Conservation (phyloP, 306 rosid genomes). For the Purshia tridentata region DNA sequence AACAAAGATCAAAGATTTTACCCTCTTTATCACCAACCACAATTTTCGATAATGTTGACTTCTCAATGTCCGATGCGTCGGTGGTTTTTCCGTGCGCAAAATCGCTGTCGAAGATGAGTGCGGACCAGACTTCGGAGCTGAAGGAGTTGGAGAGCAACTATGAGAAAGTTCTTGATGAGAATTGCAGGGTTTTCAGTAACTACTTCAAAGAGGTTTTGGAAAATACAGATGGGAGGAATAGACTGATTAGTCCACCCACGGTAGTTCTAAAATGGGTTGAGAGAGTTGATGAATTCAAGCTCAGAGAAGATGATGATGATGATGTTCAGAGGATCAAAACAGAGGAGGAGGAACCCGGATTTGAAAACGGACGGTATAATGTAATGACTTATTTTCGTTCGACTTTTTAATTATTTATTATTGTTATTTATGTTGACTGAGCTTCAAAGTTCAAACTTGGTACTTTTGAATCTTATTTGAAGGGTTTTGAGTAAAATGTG, state of each 20-base stretch:
- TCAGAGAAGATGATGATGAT: conserved; percentile 5
- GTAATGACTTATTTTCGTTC: conserved; percentile 43
- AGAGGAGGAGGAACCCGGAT: conserved; percentile 22
- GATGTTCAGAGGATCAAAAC: conserved; percentile 27
- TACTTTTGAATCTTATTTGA: background rate
- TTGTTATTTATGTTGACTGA: background rate
- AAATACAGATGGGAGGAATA: conserved; percentile 22
- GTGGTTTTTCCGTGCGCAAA: conserved; percentile 44
- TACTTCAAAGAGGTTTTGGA: conserved; percentile 56
- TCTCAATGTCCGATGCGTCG: conserved; percentile 36
- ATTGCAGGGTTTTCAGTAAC: conserved; percentile 55
- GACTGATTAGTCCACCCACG: conserved; percentile 39
- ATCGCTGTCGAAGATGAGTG: conserved; percentile 65
- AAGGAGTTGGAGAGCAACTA: conserved; percentile 65
- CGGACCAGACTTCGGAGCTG: conserved; percentile 54
- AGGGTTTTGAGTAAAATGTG: too few species aligned
- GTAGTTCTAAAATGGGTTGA: conserved; percentile 26
- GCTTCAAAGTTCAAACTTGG: background rate
- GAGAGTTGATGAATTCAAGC: background rate
- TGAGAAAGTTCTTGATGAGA: conserved; percentile 58
- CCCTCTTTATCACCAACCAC: conserved; percentile 15
- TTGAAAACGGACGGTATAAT: conserved; percentile 75
- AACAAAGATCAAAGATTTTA: conserved; percentile 51
- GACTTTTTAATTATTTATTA: background rate
- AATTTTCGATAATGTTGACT: conserved; percentile 23